Base-by-base conservation (phyloP, 2,329 filamentous ascomycete genomes). In the Fusarium poae region DNA sequence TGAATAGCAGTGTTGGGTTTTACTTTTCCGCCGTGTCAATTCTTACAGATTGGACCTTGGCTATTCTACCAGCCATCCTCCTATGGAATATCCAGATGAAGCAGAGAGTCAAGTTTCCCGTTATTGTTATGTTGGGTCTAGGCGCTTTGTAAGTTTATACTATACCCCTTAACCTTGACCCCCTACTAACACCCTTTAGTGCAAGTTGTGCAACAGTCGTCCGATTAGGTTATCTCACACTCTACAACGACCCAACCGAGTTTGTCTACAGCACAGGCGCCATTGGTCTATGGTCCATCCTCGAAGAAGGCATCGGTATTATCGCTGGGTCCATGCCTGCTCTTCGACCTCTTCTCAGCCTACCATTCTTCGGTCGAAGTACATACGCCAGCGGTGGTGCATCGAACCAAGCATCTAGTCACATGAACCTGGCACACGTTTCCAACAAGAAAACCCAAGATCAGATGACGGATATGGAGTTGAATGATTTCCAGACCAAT, bases 21-120 rank as follows among this genome's bases (percentile, higher is more conserved):
- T 71, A 72, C 18, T 73, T 75, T 6, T 77, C 75, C 1, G 75
- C 69, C 2, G 52, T 68, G 1, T 72, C 72, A 2, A 70, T 77
- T 8, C 11, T 76, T 5, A 74, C 73, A 2, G 75, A 77, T n/a
- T 71, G 72, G 49, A 62, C 57, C 1, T 32, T 76, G 10, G 74
- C 75, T 2, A 62, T 72, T 7, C 57, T 77, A 7, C 75, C 75
- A 0, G 55, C 65, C 0, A 67, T 77, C 3, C 35, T 77, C 27
- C 53, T 77, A 0, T 74, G 73, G 54, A 72, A 74, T 3, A 43
- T 77, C 4, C 72, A 76, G 46, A 73, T 77, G 73, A 72, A 69
- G 30, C 52, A 53, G 1, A 62, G 56, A 10, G 59, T 75, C 15
- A 75, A 75, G 43, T 20, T 74, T 4, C 67, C 70, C 1, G 71